Base-by-base conservation (phyloP, 805 yeast genomes). In the Cyberlindnera xylosilytica region DNA sequence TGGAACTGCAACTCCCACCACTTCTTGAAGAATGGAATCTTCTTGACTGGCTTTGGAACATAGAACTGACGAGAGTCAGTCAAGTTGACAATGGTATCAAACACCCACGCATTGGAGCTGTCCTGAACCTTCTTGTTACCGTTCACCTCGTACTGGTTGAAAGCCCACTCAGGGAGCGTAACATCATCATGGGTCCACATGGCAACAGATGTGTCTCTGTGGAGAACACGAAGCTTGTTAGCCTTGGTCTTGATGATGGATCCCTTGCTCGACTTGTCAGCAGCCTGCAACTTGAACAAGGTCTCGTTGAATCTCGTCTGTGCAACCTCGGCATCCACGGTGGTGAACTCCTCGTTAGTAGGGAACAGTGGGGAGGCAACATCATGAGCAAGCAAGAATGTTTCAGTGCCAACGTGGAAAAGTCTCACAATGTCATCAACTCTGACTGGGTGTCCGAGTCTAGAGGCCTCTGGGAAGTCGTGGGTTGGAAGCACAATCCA, bases 141-240 rank as follows among this genome's bases (percentile, higher is more conserved):
- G 61, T 93, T 88, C 45, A 93, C 89, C 68, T 93, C 99, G 61
- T 83, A 89, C 62, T 93, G 98, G 40, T 70, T 68, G 61, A 80
- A 86, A 1, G 85, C 99, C 99, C 99, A 93, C 13, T 87, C 97
- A 16, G 99, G 99, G 45, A 93, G 76, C 33, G 78, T 61, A 44
- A 76, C 81, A 57, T 87, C 96, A 54, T 82, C 74, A 57, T 87
- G 96, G 5, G 97, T 84, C 95, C 96, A 90, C 78, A 93, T 76
- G 16, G 96, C 91, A 34, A 95, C 98, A 38, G 84, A 78, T 2
- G 97, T 87, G 42, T 84, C 89, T 19, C 79, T 83, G 61, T 93
- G 98, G 46, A 89, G 67, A 19, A 93, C 57, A 55, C 81, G 82
- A 58, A 93, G 65, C 10, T 74, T 65, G 4, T 87, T 76, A 6